A percentile compares a stretch with the other conserved stretches of the same genome.
Evolutionary conservation across 306 rosid genomes (phyloP).

Genomic region (Herpetospermum pedunculosum): DNA sequence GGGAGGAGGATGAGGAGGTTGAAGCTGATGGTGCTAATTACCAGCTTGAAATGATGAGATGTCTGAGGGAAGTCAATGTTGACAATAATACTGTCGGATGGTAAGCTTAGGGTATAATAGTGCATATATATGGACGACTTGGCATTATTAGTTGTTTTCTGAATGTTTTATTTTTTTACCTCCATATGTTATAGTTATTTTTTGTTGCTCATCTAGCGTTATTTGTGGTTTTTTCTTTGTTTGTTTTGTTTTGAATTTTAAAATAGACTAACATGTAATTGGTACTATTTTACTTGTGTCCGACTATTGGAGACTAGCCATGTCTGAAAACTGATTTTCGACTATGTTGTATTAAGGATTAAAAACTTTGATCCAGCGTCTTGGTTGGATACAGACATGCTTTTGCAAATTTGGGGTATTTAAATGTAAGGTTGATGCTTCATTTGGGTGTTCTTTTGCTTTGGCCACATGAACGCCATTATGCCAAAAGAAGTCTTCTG

Average conservation of each 20-base stretch:
- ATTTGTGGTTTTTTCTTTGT: not conserved
- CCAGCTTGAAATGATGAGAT: slow-evolving; percentile 99
- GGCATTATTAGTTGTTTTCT: not conserved
- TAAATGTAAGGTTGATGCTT: not conserved
- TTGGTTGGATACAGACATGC: not conserved
- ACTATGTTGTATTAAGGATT: not conserved
- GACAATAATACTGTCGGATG: slow-evolving; percentile 98
- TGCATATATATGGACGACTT: not conserved
- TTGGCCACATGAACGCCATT: not conserved
- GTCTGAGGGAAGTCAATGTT: slow-evolving; percentile 96
- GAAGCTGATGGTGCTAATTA: slow-evolving; percentile 99
- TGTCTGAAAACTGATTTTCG: not conserved
- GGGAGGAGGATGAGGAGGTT: slow-evolving; percentile 95
- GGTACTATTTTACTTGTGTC: not conserved
- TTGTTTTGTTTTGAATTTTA: not conserved
- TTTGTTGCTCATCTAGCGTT: not conserved
- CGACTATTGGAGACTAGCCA: not conserved
- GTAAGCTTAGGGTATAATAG: slow-evolving; percentile 26
- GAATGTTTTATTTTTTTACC: not conserved
- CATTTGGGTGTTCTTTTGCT: not conserved
- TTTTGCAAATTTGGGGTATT: not conserved
- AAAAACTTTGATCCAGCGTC: not conserved
- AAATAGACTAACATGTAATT: not conserved
- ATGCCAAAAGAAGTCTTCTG: not conserved
- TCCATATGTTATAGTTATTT: not conserved